These are phyloP conservation scores for Dicorynia guianensis DNA, from an alignment of 306 rosid species.

Conservation along the genomic window DNA sequence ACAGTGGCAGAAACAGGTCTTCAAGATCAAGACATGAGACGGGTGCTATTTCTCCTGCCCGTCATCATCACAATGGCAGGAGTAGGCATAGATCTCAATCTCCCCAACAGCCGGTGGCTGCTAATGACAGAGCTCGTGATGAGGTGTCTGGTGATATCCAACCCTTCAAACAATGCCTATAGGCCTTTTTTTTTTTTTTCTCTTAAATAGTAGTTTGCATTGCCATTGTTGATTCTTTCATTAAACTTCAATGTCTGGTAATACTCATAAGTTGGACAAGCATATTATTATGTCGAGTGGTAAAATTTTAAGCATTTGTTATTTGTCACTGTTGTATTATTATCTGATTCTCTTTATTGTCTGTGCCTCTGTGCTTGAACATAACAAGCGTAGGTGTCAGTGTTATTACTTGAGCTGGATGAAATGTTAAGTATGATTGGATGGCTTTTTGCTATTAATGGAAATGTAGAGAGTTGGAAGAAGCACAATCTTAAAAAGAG, in stretches of 20 bases:
- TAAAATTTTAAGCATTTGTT: not conserved
- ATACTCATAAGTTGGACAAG: not conserved
- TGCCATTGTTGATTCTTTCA: not conserved
- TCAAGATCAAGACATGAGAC: conserved; percentile 66
- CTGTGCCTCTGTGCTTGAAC: too few species aligned
- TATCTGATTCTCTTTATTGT: conserved; percentile 10
- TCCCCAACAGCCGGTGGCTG: conserved; percentile 41
- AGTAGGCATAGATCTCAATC: conserved; percentile 64
- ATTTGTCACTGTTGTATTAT: not conserved
- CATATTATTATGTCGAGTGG: conserved; percentile 3
- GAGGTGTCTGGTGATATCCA: conserved; percentile 99
- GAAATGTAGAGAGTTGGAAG: conserved; percentile 13
- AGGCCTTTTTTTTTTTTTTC: conserved; percentile 4
- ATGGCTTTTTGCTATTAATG: conserved; percentile 1
- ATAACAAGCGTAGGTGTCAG: not conserved
- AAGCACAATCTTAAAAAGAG: not conserved
- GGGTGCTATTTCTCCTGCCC: conserved; percentile 57
- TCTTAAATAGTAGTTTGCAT: not conserved
- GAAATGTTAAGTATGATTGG: not conserved
- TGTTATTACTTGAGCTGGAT: conserved; percentile 10
- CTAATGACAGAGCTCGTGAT: conserved; percentile 62
- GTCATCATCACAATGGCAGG: conserved; percentile 51
- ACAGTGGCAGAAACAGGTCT: conserved; percentile 43
- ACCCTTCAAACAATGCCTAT: conserved; percentile 46
- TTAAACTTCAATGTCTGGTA: not conserved